Base-by-base conservation (phyloP, 805 yeast genomes). In the Yamadazyma sp. region DNA sequence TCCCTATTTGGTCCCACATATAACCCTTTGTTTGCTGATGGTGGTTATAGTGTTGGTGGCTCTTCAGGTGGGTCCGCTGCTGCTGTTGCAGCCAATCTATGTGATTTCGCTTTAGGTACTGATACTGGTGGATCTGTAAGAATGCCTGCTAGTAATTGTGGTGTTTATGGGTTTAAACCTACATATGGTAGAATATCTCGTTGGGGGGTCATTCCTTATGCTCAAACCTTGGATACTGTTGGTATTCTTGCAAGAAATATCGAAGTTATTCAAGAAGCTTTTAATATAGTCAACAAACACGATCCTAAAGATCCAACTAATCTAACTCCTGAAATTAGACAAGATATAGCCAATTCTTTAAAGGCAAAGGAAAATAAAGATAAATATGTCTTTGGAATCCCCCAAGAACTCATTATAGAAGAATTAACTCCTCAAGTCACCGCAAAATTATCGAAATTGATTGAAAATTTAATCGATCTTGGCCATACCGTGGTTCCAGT, bases 71-170 rank as follows among this genome's bases (percentile, higher is more conserved):
- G 98, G 0, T 76, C 93, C 24, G 98, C 98, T 0, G 95, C 95
- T 1, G 85, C 94, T 0, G 96, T 91, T 1, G 82, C 91, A 1
- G 75, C 82, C 0, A 81, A 65, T 1, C 52, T 78, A 43, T 82
- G 78, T 22, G 86, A 82, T 52, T 79, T 85, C 48, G 75, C 95
- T 1, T 58, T 93, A 23, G 99, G 98, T 0, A 85, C 98, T 1
- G 99, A 93, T 50, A 93, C 99, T 0, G 99, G 99, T 4, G 99
- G 99, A 0, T 87, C 97, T 0, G 86, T 93, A 0, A 70, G 99
- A 42, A 65, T 86, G 14, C 99, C 99, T 0, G 94, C 95, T 1
- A 81, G 95, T 13, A 87, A 82, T 55, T 81, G 91, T 46, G 86
- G 89, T 1, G 71, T 83, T 0, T 62, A 77, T 20, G 98, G 98